Percentiles rank a stretch among this genome's conserved stretches.
phyloP scores from a whole-genome alignment of 2,329 filamentous ascomycete species.

The Fusarium albidum region DNA sequence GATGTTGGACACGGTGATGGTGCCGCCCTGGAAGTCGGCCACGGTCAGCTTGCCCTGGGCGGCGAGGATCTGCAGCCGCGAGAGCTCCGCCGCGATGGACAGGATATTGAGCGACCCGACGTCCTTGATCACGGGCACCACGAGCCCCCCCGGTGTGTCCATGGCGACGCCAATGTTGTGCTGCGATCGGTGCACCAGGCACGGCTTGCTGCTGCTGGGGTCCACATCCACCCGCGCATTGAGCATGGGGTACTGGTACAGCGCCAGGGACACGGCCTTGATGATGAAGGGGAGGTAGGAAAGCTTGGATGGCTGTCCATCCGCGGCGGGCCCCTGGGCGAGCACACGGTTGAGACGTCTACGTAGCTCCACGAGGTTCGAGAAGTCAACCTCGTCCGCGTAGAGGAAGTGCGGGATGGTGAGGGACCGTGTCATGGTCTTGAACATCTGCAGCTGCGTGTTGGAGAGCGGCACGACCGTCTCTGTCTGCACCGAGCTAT shows the following conservation, averaged over 20 bases:
- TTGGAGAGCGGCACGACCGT: conserved; percentile 74
- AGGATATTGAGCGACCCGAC: conserved; percentile 80
- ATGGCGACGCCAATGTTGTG: conserved; percentile 98
- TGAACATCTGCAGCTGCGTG: conserved; percentile 94
- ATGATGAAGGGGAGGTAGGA: conserved; percentile 95
- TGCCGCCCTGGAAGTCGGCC: conserved; percentile 82
- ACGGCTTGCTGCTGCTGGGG: conserved; percentile 68
- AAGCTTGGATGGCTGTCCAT: conserved; percentile 66
- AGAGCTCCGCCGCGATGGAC: conserved; percentile 79
- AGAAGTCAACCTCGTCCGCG: conserved; percentile 87
- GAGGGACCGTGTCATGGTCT: conserved; percentile 92
- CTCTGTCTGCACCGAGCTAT: conserved; percentile 67
- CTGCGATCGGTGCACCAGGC: conserved; percentile 78
- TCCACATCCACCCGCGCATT: conserved; percentile 82
- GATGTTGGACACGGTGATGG: conserved; percentile 96
- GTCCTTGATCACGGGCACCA: conserved; percentile 92
- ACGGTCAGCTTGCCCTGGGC: conserved; percentile 76
- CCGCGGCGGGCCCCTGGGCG: conserved; percentile 53
- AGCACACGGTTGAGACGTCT: conserved; percentile 76
- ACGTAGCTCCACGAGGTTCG: conserved; percentile 75
- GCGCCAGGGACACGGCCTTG: conserved; percentile 89
- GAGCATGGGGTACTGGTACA: conserved; percentile 83
- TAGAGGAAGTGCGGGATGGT: conserved; percentile 96
- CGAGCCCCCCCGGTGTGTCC: conserved; percentile 86
- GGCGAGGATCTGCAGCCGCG: conserved; percentile 76